Evolutionary conservation across 306 rosid species (phyloP).

Genomic region (Sindora glabra): DNA sequence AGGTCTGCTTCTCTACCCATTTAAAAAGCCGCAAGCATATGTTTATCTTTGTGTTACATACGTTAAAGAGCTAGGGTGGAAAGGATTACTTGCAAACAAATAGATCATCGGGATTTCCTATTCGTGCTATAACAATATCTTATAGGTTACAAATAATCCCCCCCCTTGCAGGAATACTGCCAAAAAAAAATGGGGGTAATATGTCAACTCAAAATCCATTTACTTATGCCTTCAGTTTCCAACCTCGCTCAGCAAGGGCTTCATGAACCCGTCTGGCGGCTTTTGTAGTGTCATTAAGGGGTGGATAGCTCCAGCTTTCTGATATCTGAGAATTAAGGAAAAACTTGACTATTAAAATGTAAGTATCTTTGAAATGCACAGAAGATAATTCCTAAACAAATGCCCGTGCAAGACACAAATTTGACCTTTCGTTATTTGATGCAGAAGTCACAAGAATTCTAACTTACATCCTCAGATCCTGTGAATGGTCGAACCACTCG

Average conservation of each 20-base stretch:
- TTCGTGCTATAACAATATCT: not conserved
- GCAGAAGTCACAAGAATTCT: not conserved
- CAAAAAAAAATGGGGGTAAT: conserved; percentile 1
- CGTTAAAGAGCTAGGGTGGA: conserved; percentile 10
- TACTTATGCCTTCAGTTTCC: conserved; percentile 76
- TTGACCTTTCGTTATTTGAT: not conserved
- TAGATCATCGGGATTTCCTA: conserved; percentile 10
- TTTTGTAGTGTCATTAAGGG: conserved; percentile 76
- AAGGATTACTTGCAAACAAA: conserved; percentile 25
- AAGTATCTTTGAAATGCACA: not conserved
- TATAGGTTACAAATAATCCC: not conserved
- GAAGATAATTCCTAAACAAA: not conserved
- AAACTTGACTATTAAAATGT: not conserved
- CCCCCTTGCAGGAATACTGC: not conserved
- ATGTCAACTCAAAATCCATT: not conserved
- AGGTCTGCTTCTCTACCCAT: conserved; percentile 17
- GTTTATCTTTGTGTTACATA: conserved; percentile 16
- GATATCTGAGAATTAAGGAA: conserved; percentile 51
- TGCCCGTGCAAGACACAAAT: conserved; percentile 4
- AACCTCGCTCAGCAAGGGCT: conserved; percentile 76
- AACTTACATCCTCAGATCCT: conserved; percentile 90
- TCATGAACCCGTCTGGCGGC: conserved; percentile 71
- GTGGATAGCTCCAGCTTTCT: conserved; percentile 98
- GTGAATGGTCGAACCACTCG: conserved; percentile 83
- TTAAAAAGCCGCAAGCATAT: conserved; percentile 32